Evolutionary conservation across 2,329 filamentous ascomycete genomes (phyloP).

Genomic region (Aspergillus versicolor): DNA sequence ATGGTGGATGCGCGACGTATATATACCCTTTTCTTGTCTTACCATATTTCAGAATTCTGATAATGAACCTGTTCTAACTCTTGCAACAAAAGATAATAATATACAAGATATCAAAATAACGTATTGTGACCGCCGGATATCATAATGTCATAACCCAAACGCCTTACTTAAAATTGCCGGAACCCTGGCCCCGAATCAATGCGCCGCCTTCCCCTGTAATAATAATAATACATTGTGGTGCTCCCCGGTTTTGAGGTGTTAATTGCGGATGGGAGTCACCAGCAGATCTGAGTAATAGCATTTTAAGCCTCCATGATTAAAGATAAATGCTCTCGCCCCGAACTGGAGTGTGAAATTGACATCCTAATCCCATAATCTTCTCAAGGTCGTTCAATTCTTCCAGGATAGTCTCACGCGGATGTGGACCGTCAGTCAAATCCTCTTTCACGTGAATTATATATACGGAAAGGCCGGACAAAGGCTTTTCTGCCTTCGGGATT

Average conservation of each 20-base stretch:
- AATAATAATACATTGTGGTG: conserved; percentile 1
- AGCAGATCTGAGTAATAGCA: not conserved
- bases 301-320: conserved; percentile 16
- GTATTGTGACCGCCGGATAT: not conserved
- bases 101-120: not conserved
- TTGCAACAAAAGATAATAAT: not conserved
- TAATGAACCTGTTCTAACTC: not conserved
- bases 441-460: conserved; percentile 96
- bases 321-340: conserved; percentile 59
- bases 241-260: not conserved
- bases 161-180: not conserved
- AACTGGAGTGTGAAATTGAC: conserved; percentile 72
- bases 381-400: conserved; percentile 68
- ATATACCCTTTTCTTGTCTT: not conserved
- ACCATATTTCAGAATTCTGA: not conserved
- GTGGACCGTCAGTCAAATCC: conserved; percentile 68
- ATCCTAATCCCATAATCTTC: conserved; percentile 66
- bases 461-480: conserved; percentile 71
- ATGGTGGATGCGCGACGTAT: not conserved
- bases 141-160: not conserved
- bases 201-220: not conserved
- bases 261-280: not conserved
- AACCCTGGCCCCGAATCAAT: not conserved
- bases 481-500: conserved; percentile 28
- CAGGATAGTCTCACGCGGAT: conserved; percentile 66